A percentile compares a stretch with the other conserved stretches of the same genome.
phyloP scores from a whole-genome alignment of 352 stramenopile genomes.

The Globisporangium cystogenes region DNA sequence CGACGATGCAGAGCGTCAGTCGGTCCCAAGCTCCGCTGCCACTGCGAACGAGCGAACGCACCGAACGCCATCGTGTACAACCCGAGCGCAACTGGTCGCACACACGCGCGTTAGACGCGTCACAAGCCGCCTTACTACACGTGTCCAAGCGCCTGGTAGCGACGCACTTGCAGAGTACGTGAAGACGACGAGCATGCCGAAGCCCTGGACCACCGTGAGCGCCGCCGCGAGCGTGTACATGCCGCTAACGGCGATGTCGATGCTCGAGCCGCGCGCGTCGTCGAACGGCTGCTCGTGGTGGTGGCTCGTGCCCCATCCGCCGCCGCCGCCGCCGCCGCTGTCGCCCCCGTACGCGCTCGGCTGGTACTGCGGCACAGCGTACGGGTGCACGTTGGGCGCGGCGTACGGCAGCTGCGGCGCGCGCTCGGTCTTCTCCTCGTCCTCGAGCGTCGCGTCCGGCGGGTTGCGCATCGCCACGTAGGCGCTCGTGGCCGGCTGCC shows the following conservation, averaged over 20 bases:
- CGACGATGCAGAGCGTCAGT: background rate
- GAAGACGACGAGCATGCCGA: slow-evolving; percentile 80
- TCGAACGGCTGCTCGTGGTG: slow-evolving; percentile 37
- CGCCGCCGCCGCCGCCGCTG: slow-evolving; percentile 22
- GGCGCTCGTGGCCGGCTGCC: slow-evolving; percentile 16
- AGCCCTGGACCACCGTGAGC: slow-evolving; percentile 80
- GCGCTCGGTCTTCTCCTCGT: slow-evolving; percentile 59
- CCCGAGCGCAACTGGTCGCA: slow-evolving; percentile 50
- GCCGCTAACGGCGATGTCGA: slow-evolving; percentile 81
- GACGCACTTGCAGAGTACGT: slow-evolving; percentile 45
- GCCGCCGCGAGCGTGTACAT: slow-evolving; percentile 83
- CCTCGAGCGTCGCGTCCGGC: slow-evolving; percentile 6
- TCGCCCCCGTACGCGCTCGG: slow-evolving; percentile 47
- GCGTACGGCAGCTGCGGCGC: slow-evolving; percentile 39
- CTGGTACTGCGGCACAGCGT: slow-evolving; percentile 76
- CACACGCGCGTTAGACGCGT: slow-evolving; percentile 1
- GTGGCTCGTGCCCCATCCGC: slow-evolving; percentile 33
- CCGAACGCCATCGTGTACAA: slow-evolving; percentile 85
- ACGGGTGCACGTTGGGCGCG: slow-evolving; percentile 74
- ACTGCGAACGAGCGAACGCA: slow-evolving; percentile 12
- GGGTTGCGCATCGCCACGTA: slow-evolving; percentile 30
- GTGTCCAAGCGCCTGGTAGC: background rate
- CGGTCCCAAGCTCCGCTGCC: background rate
- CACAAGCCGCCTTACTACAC: background rate
- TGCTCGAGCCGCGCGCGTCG: slow-evolving; percentile 36